These are phyloP conservation scores for Ascochyta viciae-villosae DNA, from an alignment of 2,329 filamentous ascomycete species.

Conservation along the genomic window DNA sequence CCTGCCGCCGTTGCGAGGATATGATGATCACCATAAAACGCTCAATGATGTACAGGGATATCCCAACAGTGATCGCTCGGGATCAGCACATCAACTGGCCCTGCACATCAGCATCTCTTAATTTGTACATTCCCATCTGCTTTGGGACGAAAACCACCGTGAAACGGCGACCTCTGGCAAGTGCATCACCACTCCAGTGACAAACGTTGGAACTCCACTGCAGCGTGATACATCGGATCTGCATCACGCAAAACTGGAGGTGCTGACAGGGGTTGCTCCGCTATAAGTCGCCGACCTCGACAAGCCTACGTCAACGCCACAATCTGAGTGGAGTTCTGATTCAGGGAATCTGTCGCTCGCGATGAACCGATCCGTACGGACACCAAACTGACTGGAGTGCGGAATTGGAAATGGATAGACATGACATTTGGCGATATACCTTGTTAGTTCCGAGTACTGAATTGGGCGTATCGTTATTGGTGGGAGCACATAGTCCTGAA, in stretches of 20 bases:
- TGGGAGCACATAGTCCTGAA: not conserved
- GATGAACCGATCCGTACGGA: conserved; percentile 11
- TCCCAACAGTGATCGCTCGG: conserved; percentile 5
- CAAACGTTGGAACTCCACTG: not conserved
- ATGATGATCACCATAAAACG: conserved; percentile 3
- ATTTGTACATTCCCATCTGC: not conserved
- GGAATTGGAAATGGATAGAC: not conserved
- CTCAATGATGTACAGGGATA: conserved; percentile 1
- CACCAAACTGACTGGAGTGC: not conserved
- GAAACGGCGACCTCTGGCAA: not conserved
- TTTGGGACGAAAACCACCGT: not conserved
- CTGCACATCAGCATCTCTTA: conserved; percentile 13
- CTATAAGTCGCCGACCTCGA: conserved; percentile 10
- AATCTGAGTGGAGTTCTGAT: conserved; percentile 9
- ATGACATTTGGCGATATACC: not conserved
- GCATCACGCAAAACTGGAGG: conserved; percentile 6
- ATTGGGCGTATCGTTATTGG: not conserved
- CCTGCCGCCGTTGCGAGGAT: conserved; percentile 1
- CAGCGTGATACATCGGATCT: not conserved
- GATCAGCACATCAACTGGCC: conserved; percentile 10
- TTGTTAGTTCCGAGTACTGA: not conserved
- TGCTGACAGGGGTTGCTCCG: conserved; percentile 6
- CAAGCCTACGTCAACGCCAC: conserved; percentile 7
- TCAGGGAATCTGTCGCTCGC: conserved; percentile 3
- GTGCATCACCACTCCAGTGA: not conserved